Evolutionary conservation across 305 asterid species (phyloP).

Genomic region (Euphrasia arctica): DNA sequence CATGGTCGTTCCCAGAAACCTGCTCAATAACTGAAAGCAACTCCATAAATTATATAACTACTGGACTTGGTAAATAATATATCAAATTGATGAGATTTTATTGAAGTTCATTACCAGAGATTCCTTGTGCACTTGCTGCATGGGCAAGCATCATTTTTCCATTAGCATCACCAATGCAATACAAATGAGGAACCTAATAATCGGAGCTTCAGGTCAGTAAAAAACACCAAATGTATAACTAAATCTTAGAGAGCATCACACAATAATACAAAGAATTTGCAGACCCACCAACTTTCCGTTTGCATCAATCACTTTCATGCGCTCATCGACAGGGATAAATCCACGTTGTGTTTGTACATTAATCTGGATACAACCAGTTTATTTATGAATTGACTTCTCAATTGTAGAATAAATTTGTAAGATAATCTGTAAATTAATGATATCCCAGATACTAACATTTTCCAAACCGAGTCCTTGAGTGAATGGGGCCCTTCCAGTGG

Average conservation of each 20-base stretch:
- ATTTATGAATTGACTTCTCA: constrained; percentile 15
- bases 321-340: constrained; percentile 90
- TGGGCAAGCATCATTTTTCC: constrained; percentile 99
- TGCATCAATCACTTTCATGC: constrained; percentile 88
- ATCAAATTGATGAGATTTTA: constrained; percentile 8
- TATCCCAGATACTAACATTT: constrained; percentile 40
- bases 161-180: constrained; percentile 99
- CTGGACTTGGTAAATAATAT: not conserved
- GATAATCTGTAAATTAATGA: constrained; percentile 9
- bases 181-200: constrained; percentile 84
- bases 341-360: constrained; percentile 90
- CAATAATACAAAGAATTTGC: constrained; percentile 8
- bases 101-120: constrained; percentile 58
- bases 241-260: constrained; percentile 21
- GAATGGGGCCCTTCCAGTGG: constrained; percentile 83
- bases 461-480: constrained; percentile 71
- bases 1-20: constrained; percentile 71
- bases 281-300: constrained; percentile 66
- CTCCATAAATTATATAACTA: constrained; percentile 8
- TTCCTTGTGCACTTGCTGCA: constrained; percentile 99
- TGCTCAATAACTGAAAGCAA: constrained; percentile 57
- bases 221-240: constrained; percentile 20
- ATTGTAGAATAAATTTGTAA: constrained; percentile 19
- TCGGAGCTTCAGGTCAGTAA: constrained; percentile 27
- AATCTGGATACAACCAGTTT: constrained; percentile 42